These are phyloP conservation scores for Serendipita sp. DNA, from an alignment of 768 basidiomycete genomes.

Conservation along the genomic window DNA sequence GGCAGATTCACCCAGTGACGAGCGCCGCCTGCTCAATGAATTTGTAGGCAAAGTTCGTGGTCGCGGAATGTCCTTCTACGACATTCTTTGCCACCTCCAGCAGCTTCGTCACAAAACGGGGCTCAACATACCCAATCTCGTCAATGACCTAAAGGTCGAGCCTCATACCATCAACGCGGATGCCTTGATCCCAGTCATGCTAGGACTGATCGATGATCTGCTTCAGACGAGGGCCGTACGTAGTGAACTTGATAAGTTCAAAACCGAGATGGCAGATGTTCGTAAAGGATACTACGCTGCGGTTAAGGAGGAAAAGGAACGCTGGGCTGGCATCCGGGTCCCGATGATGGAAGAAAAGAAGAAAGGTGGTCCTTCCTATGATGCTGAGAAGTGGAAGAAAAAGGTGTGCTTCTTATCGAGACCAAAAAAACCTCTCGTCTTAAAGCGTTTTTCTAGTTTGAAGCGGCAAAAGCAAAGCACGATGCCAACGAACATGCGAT, in stretches of 20 bases:
- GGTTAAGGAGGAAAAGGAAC: background rate
- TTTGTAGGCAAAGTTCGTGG: background rate
- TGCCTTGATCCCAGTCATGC: background rate
- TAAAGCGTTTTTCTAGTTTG: background rate
- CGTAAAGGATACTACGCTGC: background rate
- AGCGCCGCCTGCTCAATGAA: background rate
- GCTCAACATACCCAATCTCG: background rate
- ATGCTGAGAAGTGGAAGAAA: background rate
- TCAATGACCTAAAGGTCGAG: background rate
- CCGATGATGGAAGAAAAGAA: background rate
- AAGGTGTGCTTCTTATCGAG: background rate
- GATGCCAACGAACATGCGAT: background rate
- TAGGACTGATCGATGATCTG: background rate
- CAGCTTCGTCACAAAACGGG: background rate
- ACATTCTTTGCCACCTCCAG: background rate
- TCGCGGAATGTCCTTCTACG: background rate
- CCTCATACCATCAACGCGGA: background rate
- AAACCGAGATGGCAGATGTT: background rate
- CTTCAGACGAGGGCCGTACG: background rate
- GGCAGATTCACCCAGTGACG: background rate
- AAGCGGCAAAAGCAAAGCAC: constrained; percentile 2
- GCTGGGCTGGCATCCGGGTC: background rate
- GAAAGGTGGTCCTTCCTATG: background rate
- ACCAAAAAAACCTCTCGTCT: background rate
- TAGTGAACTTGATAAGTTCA: background rate